Base-by-base conservation (phyloP, 306 rosid species). In the Vigna nakashimae region DNA sequence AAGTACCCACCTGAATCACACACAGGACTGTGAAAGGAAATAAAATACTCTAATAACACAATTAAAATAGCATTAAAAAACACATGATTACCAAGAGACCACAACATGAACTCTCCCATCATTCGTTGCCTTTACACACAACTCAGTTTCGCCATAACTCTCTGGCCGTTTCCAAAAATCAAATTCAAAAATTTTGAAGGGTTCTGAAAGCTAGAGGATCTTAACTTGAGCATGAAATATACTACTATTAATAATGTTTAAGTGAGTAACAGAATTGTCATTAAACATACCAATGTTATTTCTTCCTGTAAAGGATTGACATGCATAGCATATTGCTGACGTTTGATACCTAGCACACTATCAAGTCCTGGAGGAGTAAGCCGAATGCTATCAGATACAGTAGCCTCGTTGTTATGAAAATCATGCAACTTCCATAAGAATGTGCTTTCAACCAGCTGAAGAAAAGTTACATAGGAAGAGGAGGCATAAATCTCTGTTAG, bases 121-220 rank as follows among this genome's bases (percentile, higher is more conserved):
- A 51, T 50, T 77, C 65, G 89, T 89, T 40, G 97, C 91, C 84
- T 90, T 88, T 68, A 90, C 48, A 74, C 57, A 40, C 80, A 94
- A 65, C 73, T 87, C 88, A 68, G 76, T 84, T 82, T 92, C 88
- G 20, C 89, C 88, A 74, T 45, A 81, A 89, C 97, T 90, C 77
- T 92, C 93, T 86, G 98, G 98, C 86, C 98, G 92, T 92, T 89
- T 92, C 91, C 88, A 90, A 90, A 94, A 94, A 84, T 94, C 95
- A 90, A 94, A 92, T 88, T 94, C 97, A 87, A 94, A 94, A 72
- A 92, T 87, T 89, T 87, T 92, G 98, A 92, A 94, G 84, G 98
- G 97, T 84, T 94, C 93, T 77, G 98, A 94, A 84, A 94, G 95
- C 97, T 94, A 93, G 89, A 89, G 84, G 79, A 87, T 82, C 80